Percentiles rank a stretch among this genome's conserved stretches.
phyloP scores from a whole-genome alignment of 2,329 filamentous ascomycete genomes.

The Endothia cerciana region DNA sequence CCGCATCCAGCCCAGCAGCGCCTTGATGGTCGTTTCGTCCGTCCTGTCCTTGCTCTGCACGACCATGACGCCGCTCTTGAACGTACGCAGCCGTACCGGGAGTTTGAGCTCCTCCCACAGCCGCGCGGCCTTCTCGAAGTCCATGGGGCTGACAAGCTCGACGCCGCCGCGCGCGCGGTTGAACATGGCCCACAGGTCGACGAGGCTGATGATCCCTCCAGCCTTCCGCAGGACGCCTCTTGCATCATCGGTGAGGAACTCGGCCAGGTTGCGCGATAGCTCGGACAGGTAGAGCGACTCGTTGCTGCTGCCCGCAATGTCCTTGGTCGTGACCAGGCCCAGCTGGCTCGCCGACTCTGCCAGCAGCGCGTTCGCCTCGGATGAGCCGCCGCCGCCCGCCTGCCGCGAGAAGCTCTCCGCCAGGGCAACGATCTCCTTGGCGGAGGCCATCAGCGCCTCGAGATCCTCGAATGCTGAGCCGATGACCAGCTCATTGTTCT shows the following conservation, averaged over 20 bases:
- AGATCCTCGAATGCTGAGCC: conserved; percentile 94
- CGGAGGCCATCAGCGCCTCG: conserved; percentile 95
- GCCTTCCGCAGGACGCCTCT: conserved; percentile 77
- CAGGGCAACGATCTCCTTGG: conserved; percentile 92
- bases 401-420: conserved; percentile 85
- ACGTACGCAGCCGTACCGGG: conserved; percentile 83
- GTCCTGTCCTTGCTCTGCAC: conserved; percentile 87
- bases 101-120: conserved; percentile 88
- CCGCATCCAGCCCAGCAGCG: conserved; percentile 76
- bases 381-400: conserved; percentile 60
- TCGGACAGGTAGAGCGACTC: conserved; percentile 90
- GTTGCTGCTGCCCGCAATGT: conserved; percentile 80
- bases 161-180: conserved; percentile 92
- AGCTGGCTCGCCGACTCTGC: conserved; percentile 83
- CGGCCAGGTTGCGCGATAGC: conserved; percentile 80
- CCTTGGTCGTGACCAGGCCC: conserved; percentile 90
- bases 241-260: conserved; percentile 86
- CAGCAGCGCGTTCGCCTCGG: conserved; percentile 74
- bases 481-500: conserved; percentile 92
- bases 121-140: conserved; percentile 87
- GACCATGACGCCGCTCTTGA: conserved; percentile 92
- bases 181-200: conserved; percentile 93
- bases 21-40: conserved; percentile 84
- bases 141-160: conserved; percentile 86
- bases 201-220: conserved; percentile 85